Base-by-base conservation (phyloP, 768 basidiomycete species). In the Asterophora parasitica region DNA sequence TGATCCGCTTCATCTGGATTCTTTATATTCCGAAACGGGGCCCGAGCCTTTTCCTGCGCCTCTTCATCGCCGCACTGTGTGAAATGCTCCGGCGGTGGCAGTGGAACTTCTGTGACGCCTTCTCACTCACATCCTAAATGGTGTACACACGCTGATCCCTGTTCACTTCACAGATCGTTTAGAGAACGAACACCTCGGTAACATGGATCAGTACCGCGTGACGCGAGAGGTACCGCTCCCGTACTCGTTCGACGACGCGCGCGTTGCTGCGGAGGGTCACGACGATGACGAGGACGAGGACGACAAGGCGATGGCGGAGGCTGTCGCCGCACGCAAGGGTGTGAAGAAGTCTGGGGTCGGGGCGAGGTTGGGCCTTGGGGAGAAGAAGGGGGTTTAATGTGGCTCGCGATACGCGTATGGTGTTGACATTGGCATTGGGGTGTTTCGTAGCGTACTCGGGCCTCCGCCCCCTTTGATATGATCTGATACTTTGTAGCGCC, bases 61-160 rank as follows among this genome's bases (percentile, higher is more conserved):
- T 79, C 0, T 92, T 90, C 67, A 72, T 90, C 37, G 76, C 69
- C 10, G 91, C 74, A 2, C 53, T 85, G 42, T 57, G 90, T 33
- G 95, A 98, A 60, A 78, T 92, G 62, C 56, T 90, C 5, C 70
- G 95, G 35, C 75, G 95, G 44, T 81, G 81, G 66, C 86, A 86
- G 55, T 98, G 95, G 95, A 96, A 95, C 65, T 87, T 94, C 60
- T 86, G 89, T 92, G 50, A n/a, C n/a, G n/a, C n/a, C n/a, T n/a
- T n/a, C n/a, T n/a, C n/a, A n/a, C n/a, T n/a, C n/a, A n/a, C n/a
- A n/a, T n/a, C n/a, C n/a, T n/a, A n/a, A n/a, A n/a, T n/a, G n/a
- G n/a, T n/a, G n/a, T n/a, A n/a, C n/a, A n/a, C n/a, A n/a, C n/a
- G n/a, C 13, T 44, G 8, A 37, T 17, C 7, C 20, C 42, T 42